A percentile compares a stretch with the other conserved stretches of the same genome.
These are phyloP conservation scores for Stylosanthes scabra DNA, from an alignment of 331 rosid genomes.

Conservation along the genomic window DNA sequence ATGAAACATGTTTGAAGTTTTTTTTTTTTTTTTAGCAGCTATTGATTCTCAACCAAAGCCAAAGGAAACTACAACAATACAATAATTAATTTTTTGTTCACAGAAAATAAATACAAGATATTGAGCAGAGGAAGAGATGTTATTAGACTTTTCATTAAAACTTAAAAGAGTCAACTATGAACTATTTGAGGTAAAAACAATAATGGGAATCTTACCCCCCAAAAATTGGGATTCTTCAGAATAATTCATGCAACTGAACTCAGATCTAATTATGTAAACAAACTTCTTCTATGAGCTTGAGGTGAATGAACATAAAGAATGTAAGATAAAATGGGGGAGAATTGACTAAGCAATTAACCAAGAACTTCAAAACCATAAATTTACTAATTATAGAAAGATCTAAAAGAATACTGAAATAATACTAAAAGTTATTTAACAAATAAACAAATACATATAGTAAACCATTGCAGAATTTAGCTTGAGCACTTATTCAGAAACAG, in stretches of 20 bases:
- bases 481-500: slow-evolving; percentile 27
- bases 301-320: neutral
- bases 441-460: neutral
- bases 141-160: slow-evolving; percentile 20
- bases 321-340: neutral
- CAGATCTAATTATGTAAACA: slow-evolving; percentile 44
- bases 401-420: slow-evolving; percentile 23
- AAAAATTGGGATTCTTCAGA: slow-evolving; percentile 11
- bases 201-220: too few species aligned
- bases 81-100: neutral
- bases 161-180: slow-evolving; percentile 26
- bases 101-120: slow-evolving; percentile 1
- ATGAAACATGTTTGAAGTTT: neutral
- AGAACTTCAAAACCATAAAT: slow-evolving; percentile 9
- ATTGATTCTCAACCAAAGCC: neutral
- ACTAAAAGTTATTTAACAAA: neutral
- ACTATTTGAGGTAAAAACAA: neutral
- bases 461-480: neutral
- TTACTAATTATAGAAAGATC: slow-evolving; percentile 38
- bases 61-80: neutral
- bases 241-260: slow-evolving; percentile 25
- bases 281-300: slow-evolving; percentile 10
- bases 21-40: slow-evolving; percentile 1
- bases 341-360: slow-evolving; percentile 22
- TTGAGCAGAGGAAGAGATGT: neutral